Percentiles rank a stretch among this genome's conserved stretches.
phyloP scores from a whole-genome alignment of 495 filamentous ascomycete genomes.

The Tuber borchii region DNA sequence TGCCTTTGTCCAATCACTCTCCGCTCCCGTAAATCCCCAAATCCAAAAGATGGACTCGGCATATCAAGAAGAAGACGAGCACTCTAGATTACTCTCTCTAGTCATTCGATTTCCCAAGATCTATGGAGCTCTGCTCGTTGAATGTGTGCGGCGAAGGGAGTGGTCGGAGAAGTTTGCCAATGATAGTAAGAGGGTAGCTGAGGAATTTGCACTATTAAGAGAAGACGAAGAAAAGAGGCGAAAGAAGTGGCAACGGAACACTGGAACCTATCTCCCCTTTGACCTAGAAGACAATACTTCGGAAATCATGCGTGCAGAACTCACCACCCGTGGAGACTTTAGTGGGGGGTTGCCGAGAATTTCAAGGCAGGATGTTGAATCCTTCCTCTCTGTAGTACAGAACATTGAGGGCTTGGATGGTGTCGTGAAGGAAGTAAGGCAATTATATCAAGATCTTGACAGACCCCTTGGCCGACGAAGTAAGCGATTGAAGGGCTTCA shows the following conservation, averaged over 20 bases:
- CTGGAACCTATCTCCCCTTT: conserved; percentile 53
- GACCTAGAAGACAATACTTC: conserved; percentile 55
- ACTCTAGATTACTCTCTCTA: conserved; percentile 67
- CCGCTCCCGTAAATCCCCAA: conserved; percentile 61
- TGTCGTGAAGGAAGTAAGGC: conserved; percentile 51
- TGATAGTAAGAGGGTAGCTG: conserved; percentile 75
- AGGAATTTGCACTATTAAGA: conserved; percentile 81
- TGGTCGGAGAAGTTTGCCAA: conserved; percentile 83
- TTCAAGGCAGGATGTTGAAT: conserved; percentile 57
- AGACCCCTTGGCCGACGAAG: conserved; percentile 68
- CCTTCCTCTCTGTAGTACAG: conserved; percentile 58
- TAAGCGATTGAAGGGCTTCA: conserved; percentile 83
- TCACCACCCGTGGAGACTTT: conserved; percentile 69
- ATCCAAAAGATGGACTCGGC: conserved; percentile 61
- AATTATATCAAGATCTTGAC: conserved; percentile 57
- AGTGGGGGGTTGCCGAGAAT: conserved; percentile 58
- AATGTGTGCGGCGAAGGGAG: conserved; percentile 76
- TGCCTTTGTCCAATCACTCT: conserved; percentile 64
- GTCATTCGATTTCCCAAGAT: conserved; percentile 75
- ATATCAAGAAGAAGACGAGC: conserved; percentile 58
- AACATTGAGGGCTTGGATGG: conserved; percentile 48
- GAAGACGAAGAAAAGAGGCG: conserved; percentile 86
- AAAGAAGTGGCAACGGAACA: conserved; percentile 80
- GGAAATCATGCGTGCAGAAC: conserved; percentile 66
- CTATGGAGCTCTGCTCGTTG: conserved; percentile 81